These are phyloP conservation scores for Ceratobasidium sp. DNA, from an alignment of 1,284 basidiomycete genomes.

Conservation along the genomic window DNA sequence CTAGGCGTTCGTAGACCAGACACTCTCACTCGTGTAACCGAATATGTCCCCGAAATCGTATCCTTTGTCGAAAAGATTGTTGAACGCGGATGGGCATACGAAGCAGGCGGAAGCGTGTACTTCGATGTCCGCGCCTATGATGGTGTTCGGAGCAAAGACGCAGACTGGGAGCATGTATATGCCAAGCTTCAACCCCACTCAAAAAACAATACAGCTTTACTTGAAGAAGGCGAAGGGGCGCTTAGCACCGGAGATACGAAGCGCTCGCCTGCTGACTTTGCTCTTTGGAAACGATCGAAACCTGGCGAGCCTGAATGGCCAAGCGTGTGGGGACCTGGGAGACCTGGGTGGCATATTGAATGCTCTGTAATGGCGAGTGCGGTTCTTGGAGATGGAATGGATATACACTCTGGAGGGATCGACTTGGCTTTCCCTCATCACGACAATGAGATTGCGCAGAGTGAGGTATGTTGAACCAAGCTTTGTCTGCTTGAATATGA, in stretches of 20 bases:
- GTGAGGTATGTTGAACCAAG: constrained; percentile 73
- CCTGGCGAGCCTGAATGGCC: constrained; percentile 98
- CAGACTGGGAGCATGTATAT: constrained; percentile 78
- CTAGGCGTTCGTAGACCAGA: constrained; percentile 90
- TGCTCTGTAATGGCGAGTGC: constrained; percentile 99
- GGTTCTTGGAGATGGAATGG: constrained; percentile 92
- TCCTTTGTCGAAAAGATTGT: constrained; percentile 89
- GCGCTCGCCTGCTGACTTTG: constrained; percentile 78
- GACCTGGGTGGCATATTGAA: constrained; percentile 99
- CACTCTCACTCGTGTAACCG: constrained; percentile 93
- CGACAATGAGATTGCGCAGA: constrained; percentile 98
- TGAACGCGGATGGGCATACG: constrained; percentile 90
- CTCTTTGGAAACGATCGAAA: constrained; percentile 98
- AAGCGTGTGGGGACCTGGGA: constrained; percentile 95
- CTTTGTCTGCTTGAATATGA: background rate
- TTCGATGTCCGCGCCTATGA: constrained; percentile 95
- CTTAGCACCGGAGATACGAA: constrained; percentile 75
- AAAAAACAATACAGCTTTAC: constrained; percentile 89
- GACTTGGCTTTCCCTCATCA: constrained; percentile 99
- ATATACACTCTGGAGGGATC: constrained; percentile 97
- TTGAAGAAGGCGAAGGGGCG: constrained; percentile 94
- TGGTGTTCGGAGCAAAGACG: constrained; percentile 60
- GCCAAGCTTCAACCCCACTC: constrained; percentile 98
- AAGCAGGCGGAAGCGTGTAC: constrained; percentile 90
- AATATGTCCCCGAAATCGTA: constrained; percentile 97